These are phyloP conservation scores for Ilyonectria sp. DNA, from an alignment of 2,329 filamentous ascomycete genomes.

Conservation along the genomic window DNA sequence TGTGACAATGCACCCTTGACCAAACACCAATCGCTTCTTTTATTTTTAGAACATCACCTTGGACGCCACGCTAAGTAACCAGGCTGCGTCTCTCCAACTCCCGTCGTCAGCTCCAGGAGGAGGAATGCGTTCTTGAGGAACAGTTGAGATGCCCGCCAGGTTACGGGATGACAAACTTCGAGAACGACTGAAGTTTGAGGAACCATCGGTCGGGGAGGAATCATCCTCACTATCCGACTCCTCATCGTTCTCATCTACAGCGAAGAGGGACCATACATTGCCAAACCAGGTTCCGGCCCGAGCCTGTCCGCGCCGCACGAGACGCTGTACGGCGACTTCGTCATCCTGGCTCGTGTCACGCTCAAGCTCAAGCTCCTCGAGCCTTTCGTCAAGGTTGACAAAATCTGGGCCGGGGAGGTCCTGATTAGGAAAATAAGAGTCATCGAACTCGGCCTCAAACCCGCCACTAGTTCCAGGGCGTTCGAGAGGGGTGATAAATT, in stretches of 20 bases:
- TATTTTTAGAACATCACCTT: conserved; percentile 69
- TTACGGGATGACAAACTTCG: conserved; percentile 54
- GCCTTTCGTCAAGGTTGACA: conserved; percentile 72
- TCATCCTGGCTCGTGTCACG: conserved; percentile 68
- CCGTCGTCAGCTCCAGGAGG: conserved; percentile 68
- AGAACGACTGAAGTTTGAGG: conserved; percentile 49
- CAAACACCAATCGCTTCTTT: not conserved
- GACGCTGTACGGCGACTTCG: conserved; percentile 70
- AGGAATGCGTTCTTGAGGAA: conserved; percentile 63
- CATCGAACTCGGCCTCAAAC: conserved; percentile 42
- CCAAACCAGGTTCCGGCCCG: conserved; percentile 73
- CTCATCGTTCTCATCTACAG: conserved; percentile 73
- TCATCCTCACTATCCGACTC: conserved; percentile 60
- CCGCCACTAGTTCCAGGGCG: conserved; percentile 54
- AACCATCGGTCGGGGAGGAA: conserved; percentile 45
- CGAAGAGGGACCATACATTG: conserved; percentile 73
- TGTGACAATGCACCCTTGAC: conserved; percentile 22
- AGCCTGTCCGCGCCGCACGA: conserved; percentile 68
- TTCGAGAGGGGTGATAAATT: conserved; percentile 63
- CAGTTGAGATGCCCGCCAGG: conserved; percentile 58
- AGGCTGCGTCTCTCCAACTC: conserved; percentile 77
- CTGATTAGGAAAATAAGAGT: conserved; percentile 45
- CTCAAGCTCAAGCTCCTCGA: conserved; percentile 69
- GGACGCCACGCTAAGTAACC: conserved; percentile 76
- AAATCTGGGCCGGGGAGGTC: conserved; percentile 71